These are phyloP conservation scores for Prunus armeniaca DNA, from an alignment of 306 rosid genomes.

Conservation along the genomic window DNA sequence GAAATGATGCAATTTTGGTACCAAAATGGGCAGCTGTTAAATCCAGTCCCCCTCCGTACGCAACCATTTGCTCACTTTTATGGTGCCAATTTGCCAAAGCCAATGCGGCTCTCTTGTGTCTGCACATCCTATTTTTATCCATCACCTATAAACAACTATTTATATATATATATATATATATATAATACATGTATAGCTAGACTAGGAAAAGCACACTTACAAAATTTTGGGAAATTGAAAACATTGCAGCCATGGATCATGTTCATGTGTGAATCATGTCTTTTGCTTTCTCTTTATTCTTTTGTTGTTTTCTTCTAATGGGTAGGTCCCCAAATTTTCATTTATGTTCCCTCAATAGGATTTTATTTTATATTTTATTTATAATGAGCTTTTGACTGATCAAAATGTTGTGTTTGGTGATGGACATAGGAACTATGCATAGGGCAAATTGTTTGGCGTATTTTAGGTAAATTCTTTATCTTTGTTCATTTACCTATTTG, in stretches of 20 bases:
- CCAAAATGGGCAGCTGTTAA: slow-evolving; percentile 39
- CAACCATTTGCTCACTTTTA: slow-evolving; percentile 35
- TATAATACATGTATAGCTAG: not conserved
- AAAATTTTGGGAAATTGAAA: not conserved
- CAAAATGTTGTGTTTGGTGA: not conserved
- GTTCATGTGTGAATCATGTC: not conserved
- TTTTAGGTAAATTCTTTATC: not conserved
- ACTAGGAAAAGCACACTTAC: not conserved
- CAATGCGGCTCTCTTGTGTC: not conserved
- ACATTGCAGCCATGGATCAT: not conserved
- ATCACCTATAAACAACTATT: too few species aligned
- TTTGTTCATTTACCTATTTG: not conserved
- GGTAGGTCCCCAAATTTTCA: slow-evolving; percentile 18
- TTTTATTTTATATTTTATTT: not conserved
- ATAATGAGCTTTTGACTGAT: not conserved
- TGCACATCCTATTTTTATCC: slow-evolving; percentile 3
- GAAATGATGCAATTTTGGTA: slow-evolving; percentile 14
- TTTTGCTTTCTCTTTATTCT: slow-evolving; percentile 14
- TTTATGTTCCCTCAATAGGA: not conserved
- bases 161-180: too few species aligned
- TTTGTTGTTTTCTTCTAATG: slow-evolving; percentile 21
- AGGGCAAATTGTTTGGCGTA: not conserved
- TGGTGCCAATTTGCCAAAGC: not conserved
- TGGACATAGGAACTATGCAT: not conserved
- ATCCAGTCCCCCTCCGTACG: slow-evolving; percentile 62